Conservation (phyloP, 805 yeast species). For the Saccharomyces paradoxus region DNA sequence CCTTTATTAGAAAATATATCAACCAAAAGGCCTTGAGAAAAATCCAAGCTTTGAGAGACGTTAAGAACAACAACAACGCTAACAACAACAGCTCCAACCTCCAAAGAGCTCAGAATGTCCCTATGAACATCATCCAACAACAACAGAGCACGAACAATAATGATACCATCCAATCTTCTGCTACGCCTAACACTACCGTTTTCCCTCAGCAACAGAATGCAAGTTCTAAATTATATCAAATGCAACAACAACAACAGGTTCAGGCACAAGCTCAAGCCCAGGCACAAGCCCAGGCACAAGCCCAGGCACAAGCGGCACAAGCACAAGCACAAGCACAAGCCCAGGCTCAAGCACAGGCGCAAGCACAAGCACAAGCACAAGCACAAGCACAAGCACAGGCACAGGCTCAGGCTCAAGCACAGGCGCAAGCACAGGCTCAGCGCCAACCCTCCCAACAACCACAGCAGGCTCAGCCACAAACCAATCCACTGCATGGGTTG, state of each 20-base stretch:
- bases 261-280: constrained; percentile 2
- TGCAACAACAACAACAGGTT: constrained; percentile 1
- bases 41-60: constrained; percentile 22
- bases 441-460: background rate
- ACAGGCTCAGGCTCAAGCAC: background rate
- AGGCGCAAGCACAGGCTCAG: constrained; percentile 1
- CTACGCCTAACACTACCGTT: constrained; percentile 1
- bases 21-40: constrained; percentile 31
- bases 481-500: background rate
- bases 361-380: background rate
- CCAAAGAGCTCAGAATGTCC: constrained; percentile 2
- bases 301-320: constrained; percentile 2
- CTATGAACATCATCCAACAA: background rate
- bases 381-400: background rate
- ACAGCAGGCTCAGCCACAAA: background rate
- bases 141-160: background rate
- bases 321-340: constrained; percentile 4
- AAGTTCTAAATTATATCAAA: constrained; percentile 1
- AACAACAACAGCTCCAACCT: constrained; percentile 4
- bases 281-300: constrained; percentile 5
- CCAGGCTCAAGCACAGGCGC: background rate
- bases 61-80: constrained; percentile 6
- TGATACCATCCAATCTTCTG: background rate
- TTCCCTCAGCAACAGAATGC: constrained; percentile 3
- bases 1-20: constrained; percentile 30